Percentiles rank a stretch among this genome's conserved stretches.
Evolutionary conservation across 352 stramenopile genomes (phyloP).

Genomic region (Globisporangium canariense): DNA sequence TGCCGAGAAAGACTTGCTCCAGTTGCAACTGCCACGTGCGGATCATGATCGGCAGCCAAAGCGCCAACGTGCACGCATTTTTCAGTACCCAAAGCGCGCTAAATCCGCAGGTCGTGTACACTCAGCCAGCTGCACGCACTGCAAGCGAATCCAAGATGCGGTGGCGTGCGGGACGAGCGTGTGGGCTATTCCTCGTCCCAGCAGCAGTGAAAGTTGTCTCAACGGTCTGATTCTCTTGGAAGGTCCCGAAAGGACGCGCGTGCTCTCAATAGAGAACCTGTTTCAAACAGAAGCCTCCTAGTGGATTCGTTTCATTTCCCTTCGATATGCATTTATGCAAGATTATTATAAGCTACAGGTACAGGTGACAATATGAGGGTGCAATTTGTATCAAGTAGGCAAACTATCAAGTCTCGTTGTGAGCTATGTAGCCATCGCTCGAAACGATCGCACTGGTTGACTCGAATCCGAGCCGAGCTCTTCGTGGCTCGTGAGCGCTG

Average conservation of each 20-base stretch:
- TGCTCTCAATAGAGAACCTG: neutral
- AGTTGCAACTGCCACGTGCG: slow-evolving; percentile 11
- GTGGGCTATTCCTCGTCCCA: neutral
- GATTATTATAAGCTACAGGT: neutral
- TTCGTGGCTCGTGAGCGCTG: neutral
- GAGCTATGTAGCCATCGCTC: neutral
- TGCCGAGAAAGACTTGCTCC: neutral
- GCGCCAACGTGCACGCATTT: no score
- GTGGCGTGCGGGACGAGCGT: neutral
- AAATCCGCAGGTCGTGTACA: neutral
- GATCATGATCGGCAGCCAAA: neutral
- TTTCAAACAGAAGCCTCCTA: neutral
- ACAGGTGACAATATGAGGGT: neutral
- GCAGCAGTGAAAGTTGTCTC: neutral
- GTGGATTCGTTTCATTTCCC: neutral
- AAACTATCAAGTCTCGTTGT: neutral
- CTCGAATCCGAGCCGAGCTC: neutral
- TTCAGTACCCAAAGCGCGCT: no score
- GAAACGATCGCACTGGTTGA: neutral
- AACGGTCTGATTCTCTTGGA: neutral
- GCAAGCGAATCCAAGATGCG: neutral
- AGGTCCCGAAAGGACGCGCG: slow-evolving; percentile 1
- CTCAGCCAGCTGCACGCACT: no score
- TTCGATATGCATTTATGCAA: neutral
- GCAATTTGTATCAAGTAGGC: neutral